Base-by-base conservation (phyloP, 768 basidiomycete species). In the Harrya chromipes region DNA sequence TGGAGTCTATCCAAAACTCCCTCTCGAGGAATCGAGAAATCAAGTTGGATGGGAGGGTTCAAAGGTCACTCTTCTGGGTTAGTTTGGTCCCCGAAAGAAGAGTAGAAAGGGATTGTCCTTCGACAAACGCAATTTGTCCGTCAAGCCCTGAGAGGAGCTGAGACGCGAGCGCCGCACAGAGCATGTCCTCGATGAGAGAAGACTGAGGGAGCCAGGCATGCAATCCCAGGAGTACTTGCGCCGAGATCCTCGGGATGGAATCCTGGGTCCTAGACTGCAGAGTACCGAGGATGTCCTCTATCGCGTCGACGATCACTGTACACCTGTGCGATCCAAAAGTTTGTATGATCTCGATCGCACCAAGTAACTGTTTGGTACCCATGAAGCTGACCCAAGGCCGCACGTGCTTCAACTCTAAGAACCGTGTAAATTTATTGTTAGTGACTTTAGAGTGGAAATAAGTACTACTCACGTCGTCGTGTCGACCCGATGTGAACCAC, bases 321-420 rank as follows among this genome's bases (percentile, higher is more conserved):
- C 33, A 14, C 6, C 49, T 19, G 37, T 24, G 34, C 9, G 37
- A 36, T 19, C 55, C 53, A 4, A 48, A 45, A 6, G 43, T 38
- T 17, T 57, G 55, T 42, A 77, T 53, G 7, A 66, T 49, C 54
- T 80, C 76, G 11, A 89, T 58, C 6, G 79, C 65, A 6, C 63
- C 54, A 4, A 80, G 65, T 3, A 82, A 60, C 14, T 74, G 73
- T 3, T 67, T 55, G 3, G 65, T 58, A 6, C 69, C 61, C 56
- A 85, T 74, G 57, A 78, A 85, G 35, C 69, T 72, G 37, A 85
- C 69, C 87, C 87, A 90, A 13, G 53, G 54, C 0, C 36, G 49
- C 5, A 29, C 53, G 43, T 40, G 29, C 11, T n/a, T 49, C 41
- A 51, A 53, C 61, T 64, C 54, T 26, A 49, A 23, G 9, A 23